Evolutionary conservation across 2,329 filamentous ascomycete genomes (phyloP).

Genomic region (Metarhizium rileyi): DNA sequence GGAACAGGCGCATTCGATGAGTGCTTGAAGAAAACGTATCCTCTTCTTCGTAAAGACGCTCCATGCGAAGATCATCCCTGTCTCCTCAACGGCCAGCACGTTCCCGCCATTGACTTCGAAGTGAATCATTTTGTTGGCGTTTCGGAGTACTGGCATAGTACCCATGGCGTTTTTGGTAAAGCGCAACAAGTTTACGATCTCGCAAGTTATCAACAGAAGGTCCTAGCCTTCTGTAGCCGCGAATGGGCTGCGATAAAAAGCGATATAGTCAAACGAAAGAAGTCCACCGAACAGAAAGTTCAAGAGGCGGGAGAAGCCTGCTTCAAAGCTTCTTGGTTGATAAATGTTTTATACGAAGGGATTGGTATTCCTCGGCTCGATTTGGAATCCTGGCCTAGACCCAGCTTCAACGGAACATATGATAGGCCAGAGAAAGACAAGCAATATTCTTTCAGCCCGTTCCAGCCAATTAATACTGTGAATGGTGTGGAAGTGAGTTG

Average conservation of each 20-base stretch:
- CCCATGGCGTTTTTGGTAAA: conserved; percentile 82
- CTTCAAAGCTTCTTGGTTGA: conserved; percentile 97
- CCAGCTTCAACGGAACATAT: conserved; percentile 61
- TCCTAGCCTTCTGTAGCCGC: conserved; percentile 74
- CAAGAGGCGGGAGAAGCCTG: conserved; percentile 78
- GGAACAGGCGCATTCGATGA: conserved; percentile 84
- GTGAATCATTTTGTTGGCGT: conserved; percentile 97
- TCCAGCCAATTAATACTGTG: conserved; percentile 89
- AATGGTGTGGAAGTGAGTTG: conserved; percentile 88
- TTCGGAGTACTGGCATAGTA: conserved; percentile 98
- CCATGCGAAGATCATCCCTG: conserved; percentile 78
- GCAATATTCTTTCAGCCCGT: conserved; percentile 71
- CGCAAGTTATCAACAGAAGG: conserved; percentile 75
- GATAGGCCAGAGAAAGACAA: conserved; percentile 57
- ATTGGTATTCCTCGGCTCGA: conserved; percentile 86
- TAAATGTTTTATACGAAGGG: conserved; percentile 91
- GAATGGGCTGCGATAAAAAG: conserved; percentile 70
- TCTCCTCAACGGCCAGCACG: conserved; percentile 81
- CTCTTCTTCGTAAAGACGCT: conserved; percentile 80
- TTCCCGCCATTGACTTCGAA: conserved; percentile 91
- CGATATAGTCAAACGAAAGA: conserved; percentile 56
- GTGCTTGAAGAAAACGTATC: conserved; percentile 73
- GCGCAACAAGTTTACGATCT: conserved; percentile 81
- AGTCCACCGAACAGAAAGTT: conserved; percentile 66
- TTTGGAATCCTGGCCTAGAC: conserved; percentile 50